Evolutionary conservation across 2,329 filamentous ascomycete genomes (phyloP), one percentile per base, ranked within the genome.

Genomic region (Xylariaceae sp.): DNA sequence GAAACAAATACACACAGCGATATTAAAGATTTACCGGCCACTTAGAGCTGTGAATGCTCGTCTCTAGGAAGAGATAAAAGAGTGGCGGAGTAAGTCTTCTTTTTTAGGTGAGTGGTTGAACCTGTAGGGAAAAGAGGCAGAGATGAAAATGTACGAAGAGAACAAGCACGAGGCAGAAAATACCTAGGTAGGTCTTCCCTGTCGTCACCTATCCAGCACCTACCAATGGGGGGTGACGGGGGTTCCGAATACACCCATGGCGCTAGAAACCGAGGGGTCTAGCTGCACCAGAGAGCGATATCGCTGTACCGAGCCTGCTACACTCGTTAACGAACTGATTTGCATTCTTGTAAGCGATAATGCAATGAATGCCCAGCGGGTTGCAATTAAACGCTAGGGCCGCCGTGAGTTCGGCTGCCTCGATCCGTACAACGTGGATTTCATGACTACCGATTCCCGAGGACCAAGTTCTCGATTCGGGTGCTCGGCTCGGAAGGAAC

Each of bases 71-170:
- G 67, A 68, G 69, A 73, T 69, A 67, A 78, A 80, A 67, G 77
- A 79, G 73, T 68, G 76, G 77, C 76, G 75, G 77, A 79, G 75
- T 78, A 77, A 77, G 77, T 79, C 77, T 73, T 66, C 72, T 63
- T 30, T 30, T 30, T 54, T 6, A 53, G 54, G 63, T 51, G 57
- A 56, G 54, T n/a, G 49, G 51, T 56, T 62, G 58, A 56, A 51
- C 35, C 53, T 47, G 13, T 39, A 45, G 55, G 50, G 51, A 15
- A 35, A 37, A 52, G 49, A 60, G 44, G 48, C 35, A 39, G 30
- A n/a, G 60, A 55, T 52, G 55, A 50, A 55, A 56, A 54, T 34
- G 53, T 18, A 49, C 54, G 37, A 35, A 9, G 53, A 30, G 44
- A 44, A 30, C 56, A 50, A 56, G 57, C 30, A 23, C 41, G 15